Percentiles rank a stretch among this genome's conserved stretches.
Evolutionary conservation across 2,329 filamentous ascomycete species (phyloP).

Genomic region (Paecilomyces formosus): DNA sequence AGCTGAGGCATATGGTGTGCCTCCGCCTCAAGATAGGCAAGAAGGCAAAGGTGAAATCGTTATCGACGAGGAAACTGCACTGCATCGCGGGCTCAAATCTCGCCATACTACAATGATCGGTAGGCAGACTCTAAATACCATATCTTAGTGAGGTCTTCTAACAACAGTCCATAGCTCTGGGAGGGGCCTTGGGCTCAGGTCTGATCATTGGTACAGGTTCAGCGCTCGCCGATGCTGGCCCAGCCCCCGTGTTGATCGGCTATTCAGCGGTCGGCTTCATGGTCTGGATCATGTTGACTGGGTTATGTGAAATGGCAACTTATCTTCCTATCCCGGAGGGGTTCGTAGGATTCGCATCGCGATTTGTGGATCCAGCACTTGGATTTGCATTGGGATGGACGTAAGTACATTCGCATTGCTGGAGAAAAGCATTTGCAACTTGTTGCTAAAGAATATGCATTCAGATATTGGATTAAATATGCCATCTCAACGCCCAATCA

Average conservation of each 20-base stretch:
- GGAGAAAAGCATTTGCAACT: neutral
- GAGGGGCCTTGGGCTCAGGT: constrained; percentile 52
- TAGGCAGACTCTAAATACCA: neutral
- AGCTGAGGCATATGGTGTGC: neutral
- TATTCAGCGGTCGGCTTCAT: constrained; percentile 59
- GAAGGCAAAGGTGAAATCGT: neutral
- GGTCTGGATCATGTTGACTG: constrained; percentile 62
- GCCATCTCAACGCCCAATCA: constrained; percentile 83
- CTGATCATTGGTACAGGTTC: constrained; percentile 57
- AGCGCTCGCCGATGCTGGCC: constrained; percentile 52
- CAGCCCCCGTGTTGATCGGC: constrained; percentile 54
- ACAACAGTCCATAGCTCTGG: neutral
- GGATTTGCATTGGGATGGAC: constrained; percentile 44
- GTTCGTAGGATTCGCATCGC: constrained; percentile 21
- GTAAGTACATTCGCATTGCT: constrained; percentile 30
- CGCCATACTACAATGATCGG: neutral
- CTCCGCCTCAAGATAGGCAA: neutral
- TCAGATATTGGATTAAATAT: constrained; percentile 60
- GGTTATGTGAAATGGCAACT: constrained; percentile 16
- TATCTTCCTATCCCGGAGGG: constrained; percentile 20
- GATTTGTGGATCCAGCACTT: constrained; percentile 24
- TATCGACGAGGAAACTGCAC: neutral
- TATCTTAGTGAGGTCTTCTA: neutral
- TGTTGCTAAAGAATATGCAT: constrained; percentile 2
- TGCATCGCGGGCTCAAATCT: neutral